Conservation (phyloP, 176 grass and related monocot species). For the Pontederia crassipes region DNA sequence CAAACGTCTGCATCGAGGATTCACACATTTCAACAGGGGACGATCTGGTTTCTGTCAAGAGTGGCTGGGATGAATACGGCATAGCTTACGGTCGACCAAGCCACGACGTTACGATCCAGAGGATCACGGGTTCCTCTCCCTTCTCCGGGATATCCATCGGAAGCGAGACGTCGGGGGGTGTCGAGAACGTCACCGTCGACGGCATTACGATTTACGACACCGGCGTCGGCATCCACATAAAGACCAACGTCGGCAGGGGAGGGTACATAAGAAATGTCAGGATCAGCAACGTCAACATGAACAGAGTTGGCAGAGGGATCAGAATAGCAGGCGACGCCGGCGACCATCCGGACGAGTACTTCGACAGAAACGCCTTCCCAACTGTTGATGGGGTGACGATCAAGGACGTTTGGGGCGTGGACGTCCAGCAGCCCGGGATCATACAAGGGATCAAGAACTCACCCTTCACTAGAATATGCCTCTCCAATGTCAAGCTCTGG, state of each 20-base stretch:
- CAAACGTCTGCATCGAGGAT: constrained; percentile 3
- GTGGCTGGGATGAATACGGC: constrained; percentile 3
- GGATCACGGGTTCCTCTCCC: constrained; percentile 1
- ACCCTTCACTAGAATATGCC: constrained; percentile 48
- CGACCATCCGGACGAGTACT: constrained; percentile 12
- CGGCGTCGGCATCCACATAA: constrained; percentile 5
- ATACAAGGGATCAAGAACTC: constrained; percentile 40
- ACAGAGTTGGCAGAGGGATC: background rate
- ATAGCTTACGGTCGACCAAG: background rate
- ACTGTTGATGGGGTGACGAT: constrained; percentile 33
- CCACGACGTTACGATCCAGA: background rate
- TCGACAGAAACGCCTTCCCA: constrained; percentile 36
- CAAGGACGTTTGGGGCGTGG: constrained; percentile 46
- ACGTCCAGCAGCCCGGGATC: constrained; percentile 37
- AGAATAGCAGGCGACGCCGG: constrained; percentile 2
- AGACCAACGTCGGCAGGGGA: constrained; percentile 8
- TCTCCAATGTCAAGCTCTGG: constrained; percentile 54
- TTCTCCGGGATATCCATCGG: background rate
- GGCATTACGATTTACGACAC: background rate
- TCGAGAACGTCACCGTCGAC: constrained; percentile 1
- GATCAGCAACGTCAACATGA: background rate
- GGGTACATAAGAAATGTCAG: background rate
- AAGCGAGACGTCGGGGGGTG: constrained; percentile 6
- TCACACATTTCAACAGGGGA: background rate
- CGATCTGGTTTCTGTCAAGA: background rate